These are phyloP conservation scores for Anthracocystis panici-leucophaei DNA, from an alignment of 1,284 basidiomycete genomes.

Conservation along the genomic window DNA sequence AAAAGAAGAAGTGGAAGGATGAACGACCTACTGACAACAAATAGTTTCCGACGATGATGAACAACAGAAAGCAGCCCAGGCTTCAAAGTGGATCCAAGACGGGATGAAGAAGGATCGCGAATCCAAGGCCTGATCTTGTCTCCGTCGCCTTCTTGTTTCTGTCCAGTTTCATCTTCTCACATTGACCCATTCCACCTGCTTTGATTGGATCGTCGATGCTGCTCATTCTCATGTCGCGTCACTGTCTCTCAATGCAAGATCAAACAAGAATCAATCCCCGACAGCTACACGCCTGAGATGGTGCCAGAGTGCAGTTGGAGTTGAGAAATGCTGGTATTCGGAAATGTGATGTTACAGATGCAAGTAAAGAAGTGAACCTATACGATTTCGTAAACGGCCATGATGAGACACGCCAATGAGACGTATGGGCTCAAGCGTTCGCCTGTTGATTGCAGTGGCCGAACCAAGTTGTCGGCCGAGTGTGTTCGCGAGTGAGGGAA, in stretches of 20 bases:
- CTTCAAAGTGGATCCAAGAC: constrained; percentile 46
- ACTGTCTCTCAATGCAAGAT: not conserved
- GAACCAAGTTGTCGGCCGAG: not conserved
- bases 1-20: too few species aligned
- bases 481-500: not conserved
- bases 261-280: not conserved
- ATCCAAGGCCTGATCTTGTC: constrained; percentile 20
- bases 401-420: constrained; percentile 66
- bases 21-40: not conserved
- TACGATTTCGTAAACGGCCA: constrained; percentile 64
- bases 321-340: constrained; percentile 12
- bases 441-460: constrained; percentile 40
- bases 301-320: not conserved
- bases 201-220: not conserved
- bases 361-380: constrained; percentile 10
- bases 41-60: not conserved
- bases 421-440: constrained; percentile 68
- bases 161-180: not conserved
- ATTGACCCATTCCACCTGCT: not conserved
- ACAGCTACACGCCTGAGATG: not conserved
- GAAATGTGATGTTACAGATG: constrained; percentile 5
- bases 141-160: not conserved
- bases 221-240: not conserved
- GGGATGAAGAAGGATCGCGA: constrained; percentile 51
- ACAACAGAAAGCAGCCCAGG: constrained; percentile 23